Percentiles rank a stretch among this genome's conserved stretches.
phyloP scores from a whole-genome alignment of 73 alveolate genomes.

The Stentor roeselii region DNA sequence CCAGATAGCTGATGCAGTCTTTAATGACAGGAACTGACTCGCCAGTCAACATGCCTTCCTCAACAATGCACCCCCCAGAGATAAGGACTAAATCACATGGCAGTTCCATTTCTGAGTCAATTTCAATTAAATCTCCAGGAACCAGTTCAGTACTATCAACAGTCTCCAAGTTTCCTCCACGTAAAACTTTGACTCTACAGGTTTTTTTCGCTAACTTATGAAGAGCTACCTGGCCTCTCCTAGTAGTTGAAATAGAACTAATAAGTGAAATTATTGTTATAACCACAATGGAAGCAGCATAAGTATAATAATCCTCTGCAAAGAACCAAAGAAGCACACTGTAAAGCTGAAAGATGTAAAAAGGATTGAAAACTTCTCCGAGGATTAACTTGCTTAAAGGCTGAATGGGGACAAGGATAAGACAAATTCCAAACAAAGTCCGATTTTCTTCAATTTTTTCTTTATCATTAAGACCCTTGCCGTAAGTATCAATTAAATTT shows the following conservation, averaged over 20 bases:
- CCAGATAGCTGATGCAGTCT: slow-evolving; percentile 64
- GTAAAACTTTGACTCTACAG: slow-evolving; percentile 3
- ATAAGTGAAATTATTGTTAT: slow-evolving; percentile 1
- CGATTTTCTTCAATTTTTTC: slow-evolving; percentile 13
- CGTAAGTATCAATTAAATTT: slow-evolving; percentile 74
- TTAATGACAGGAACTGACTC: slow-evolving; percentile 92
- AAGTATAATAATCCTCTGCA: slow-evolving; percentile 59
- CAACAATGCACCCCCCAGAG: slow-evolving; percentile 78
- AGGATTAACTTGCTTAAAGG: slow-evolving; percentile 39
- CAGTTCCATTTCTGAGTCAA: slow-evolving; percentile 66
- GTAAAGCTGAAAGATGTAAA: slow-evolving; percentile 70
- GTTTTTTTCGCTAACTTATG: not conserved
- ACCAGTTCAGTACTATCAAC: slow-evolving; percentile 71
- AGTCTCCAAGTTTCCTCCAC: slow-evolving; percentile 68
- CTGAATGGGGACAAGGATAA: slow-evolving; percentile 42
- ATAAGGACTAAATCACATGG: slow-evolving; percentile 88
- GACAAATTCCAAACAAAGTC: slow-evolving; percentile 50
- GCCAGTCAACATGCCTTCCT: slow-evolving; percentile 96
- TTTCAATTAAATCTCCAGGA: slow-evolving; percentile 90
- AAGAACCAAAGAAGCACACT: slow-evolving; percentile 74
- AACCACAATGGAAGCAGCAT: not conserved
- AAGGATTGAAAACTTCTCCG: slow-evolving; percentile 60
- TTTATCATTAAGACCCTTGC: slow-evolving; percentile 17
- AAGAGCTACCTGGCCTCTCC: not conserved
- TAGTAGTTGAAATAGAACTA: not conserved